Conservation (phyloP, 2,329 filamentous ascomycete species). For the Fusarium devonianum region DNA sequence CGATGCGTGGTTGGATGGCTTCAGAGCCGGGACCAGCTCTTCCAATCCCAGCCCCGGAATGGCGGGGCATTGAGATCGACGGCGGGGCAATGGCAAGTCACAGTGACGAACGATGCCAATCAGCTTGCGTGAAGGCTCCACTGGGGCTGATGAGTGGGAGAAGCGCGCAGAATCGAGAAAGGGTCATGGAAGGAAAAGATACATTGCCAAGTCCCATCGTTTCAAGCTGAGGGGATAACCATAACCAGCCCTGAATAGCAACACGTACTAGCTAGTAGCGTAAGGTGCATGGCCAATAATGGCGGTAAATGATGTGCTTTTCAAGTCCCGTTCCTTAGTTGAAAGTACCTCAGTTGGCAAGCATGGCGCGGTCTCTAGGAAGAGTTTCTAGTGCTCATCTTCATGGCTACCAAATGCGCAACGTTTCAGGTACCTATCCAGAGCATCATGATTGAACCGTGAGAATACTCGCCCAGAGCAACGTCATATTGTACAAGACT, state of each 20-base stretch:
- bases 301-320: background rate
- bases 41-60: constrained; percentile 32
- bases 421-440: no score
- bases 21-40: constrained; percentile 31
- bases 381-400: no score
- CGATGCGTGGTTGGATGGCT: constrained; percentile 25
- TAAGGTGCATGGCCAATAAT: background rate
- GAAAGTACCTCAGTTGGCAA: constrained; percentile 17
- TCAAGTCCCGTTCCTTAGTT: background rate
- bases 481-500: no score
- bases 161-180: constrained; percentile 34
- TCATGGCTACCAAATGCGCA: no score
- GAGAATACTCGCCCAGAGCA: no score
- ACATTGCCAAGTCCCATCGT: constrained; percentile 3
- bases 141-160: constrained; percentile 40
- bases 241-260: background rate
- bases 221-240: background rate
- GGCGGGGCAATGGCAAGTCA: constrained; percentile 36
- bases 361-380: no score
- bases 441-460: no score
- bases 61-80: constrained; percentile 42
- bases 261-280: no score
- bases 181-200: constrained; percentile 8
- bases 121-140: constrained; percentile 25
- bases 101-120: constrained; percentile 40